Conservation (phyloP, 2,329 filamentous ascomycete genomes). For the Penicillium sp. region DNA sequence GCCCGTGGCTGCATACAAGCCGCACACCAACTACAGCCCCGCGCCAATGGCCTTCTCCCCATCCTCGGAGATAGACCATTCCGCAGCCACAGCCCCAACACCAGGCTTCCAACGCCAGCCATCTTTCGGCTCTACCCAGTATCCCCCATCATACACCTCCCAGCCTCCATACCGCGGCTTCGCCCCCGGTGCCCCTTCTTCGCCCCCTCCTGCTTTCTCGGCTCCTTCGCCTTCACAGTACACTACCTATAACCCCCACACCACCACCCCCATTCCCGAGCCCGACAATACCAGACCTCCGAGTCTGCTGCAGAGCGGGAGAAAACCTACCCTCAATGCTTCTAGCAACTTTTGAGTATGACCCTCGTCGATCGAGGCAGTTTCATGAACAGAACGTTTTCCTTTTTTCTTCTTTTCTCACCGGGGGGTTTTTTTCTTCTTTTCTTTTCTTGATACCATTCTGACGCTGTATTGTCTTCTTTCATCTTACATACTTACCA, state of each 20-base stretch:
- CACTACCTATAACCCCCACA: slow-evolving; percentile 12
- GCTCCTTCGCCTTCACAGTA: slow-evolving; percentile 15
- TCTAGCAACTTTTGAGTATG: slow-evolving; percentile 33
- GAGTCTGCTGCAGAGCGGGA: slow-evolving; percentile 41
- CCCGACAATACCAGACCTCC: slow-evolving; percentile 36
- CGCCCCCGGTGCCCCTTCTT: slow-evolving; percentile 24
- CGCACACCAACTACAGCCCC: slow-evolving; percentile 24
- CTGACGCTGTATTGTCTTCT: not conserved
- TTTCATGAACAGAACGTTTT: slow-evolving; percentile 4
- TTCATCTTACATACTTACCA: slow-evolving; percentile 1
- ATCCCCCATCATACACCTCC: slow-evolving; percentile 22
- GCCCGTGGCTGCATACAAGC: slow-evolving; percentile 22
- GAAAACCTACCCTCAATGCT: slow-evolving; percentile 36
- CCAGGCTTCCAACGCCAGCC: slow-evolving; percentile 26
- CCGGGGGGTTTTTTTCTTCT: not conserved
- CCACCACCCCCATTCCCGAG: slow-evolving; percentile 13
- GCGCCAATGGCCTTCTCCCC: slow-evolving; percentile 23
- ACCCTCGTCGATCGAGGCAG: slow-evolving; percentile 4
- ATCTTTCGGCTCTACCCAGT: slow-evolving; percentile 26
- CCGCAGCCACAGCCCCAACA: not conserved
- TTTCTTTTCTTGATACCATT: slow-evolving; percentile 6
- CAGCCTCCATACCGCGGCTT: slow-evolving; percentile 18
- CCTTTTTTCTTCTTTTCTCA: not conserved
- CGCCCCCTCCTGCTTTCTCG: slow-evolving; percentile 34
- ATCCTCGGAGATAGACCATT: slow-evolving; percentile 7